Evolutionary conservation across 2,329 filamentous ascomycete genomes (phyloP).

Genomic region (Pseudocercospora pini-densiflorae): DNA sequence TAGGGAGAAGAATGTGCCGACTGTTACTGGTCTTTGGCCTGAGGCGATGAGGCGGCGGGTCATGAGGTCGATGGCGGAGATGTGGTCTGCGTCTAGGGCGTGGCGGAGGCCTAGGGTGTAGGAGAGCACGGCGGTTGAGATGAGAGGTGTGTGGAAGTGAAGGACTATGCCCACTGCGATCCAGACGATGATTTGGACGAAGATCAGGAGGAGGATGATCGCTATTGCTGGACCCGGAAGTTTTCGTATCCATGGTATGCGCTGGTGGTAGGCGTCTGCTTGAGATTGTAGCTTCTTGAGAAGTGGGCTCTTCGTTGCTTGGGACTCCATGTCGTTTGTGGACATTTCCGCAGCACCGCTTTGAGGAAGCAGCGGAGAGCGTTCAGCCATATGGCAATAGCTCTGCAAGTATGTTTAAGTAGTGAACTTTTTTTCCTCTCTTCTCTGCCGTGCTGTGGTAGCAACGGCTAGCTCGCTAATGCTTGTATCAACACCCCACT

Average conservation of each 20-base stretch:
- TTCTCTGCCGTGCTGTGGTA: background rate
- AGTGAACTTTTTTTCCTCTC: background rate
- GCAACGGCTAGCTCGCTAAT: background rate
- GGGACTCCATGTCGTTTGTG: conserved; percentile 16
- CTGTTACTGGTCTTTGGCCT: conserved; percentile 84
- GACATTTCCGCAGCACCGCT: background rate
- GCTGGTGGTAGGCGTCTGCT: conserved; percentile 50
- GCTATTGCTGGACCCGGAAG: conserved; percentile 62
- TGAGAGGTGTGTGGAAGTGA: conserved; percentile 57
- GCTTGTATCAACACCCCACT: conserved; percentile 1
- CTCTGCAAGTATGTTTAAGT: background rate
- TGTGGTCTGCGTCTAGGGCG: conserved; percentile 97
- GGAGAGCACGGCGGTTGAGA: conserved; percentile 80
- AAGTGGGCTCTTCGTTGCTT: conserved; percentile 3
- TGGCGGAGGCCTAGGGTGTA: conserved; percentile 90
- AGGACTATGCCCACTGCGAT: conserved; percentile 61
- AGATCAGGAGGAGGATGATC: conserved; percentile 59
- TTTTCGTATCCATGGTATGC: conserved; percentile 59
- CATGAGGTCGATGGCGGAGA: conserved; percentile 91
- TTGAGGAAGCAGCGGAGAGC: background rate
- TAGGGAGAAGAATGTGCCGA: conserved; percentile 92
- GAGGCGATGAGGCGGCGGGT: conserved; percentile 85
- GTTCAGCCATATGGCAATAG: background rate
- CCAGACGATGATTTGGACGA: conserved; percentile 64
- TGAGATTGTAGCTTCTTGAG: conserved; percentile 26